Evolutionary conservation across 306 rosid genomes (phyloP).

Genomic region (Aeschynomene evenia): DNA sequence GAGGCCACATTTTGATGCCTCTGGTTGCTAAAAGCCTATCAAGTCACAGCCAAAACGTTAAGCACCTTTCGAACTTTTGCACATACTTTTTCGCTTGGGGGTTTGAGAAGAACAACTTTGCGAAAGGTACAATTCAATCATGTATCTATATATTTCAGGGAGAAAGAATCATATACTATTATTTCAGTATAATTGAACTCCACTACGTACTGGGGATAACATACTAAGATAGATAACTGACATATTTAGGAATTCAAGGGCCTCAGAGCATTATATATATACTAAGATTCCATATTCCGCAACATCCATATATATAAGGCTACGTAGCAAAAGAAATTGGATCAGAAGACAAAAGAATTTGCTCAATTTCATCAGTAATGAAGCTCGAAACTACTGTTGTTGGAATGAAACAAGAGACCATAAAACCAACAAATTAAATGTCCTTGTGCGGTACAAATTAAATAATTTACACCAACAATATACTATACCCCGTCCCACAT

Average conservation of each 20-base stretch:
- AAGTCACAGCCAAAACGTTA: conserved; percentile 64
- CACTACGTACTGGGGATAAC: not conserved
- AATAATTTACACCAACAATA: conserved; percentile 35
- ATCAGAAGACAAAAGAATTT: not conserved
- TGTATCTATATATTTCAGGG: conserved; percentile 39
- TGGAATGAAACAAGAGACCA: conserved; percentile 23
- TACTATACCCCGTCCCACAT: conserved; percentile 39
- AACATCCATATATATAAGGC: conserved; percentile 22
- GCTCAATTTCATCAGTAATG: conserved; percentile 29
- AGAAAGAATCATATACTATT: not conserved
- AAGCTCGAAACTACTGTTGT: conserved; percentile 24
- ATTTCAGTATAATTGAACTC: not conserved
- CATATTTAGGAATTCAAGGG: conserved; percentile 26
- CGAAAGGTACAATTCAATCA: conserved; percentile 42
- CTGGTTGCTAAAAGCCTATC: conserved; percentile 43
- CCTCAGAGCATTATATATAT: conserved; percentile 22
- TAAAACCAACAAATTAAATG: conserved; percentile 34
- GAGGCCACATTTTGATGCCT: conserved; percentile 64
- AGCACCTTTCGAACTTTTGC: conserved; percentile 41
- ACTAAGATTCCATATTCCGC: conserved; percentile 19
- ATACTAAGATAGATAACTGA: conserved; percentile 1
- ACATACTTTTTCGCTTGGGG: conserved; percentile 37
- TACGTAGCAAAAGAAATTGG: conserved; percentile 3
- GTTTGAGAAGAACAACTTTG: conserved; percentile 40
- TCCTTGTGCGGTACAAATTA: conserved; percentile 32